phyloP scores from a whole-genome alignment of 2,329 filamentous ascomycete species.

The Calycina herbarum region DNA sequence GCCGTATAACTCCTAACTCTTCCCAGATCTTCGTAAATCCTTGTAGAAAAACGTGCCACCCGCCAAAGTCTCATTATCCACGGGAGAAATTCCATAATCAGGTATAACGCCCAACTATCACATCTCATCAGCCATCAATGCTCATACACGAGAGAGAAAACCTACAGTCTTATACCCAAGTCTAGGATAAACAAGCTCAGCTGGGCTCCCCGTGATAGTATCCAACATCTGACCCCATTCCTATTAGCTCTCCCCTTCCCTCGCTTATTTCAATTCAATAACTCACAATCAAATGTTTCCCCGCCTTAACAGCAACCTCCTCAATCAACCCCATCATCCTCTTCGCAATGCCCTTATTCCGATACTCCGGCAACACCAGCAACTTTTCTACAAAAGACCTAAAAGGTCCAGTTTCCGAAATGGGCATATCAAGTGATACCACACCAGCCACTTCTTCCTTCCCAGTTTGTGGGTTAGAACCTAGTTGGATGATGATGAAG shows the following conservation, averaged over 20 bases:
- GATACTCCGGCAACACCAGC: constrained; percentile 52
- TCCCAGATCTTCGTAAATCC: neutral
- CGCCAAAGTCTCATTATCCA: constrained; percentile 3
- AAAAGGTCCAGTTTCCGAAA: constrained; percentile 56
- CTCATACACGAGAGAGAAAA: neutral
- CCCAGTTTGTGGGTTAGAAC: constrained; percentile 38
- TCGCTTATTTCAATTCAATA: neutral
- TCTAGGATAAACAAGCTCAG: constrained; percentile 53
- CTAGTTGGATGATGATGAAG: constrained; percentile 55
- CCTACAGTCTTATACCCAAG: constrained; percentile 55
- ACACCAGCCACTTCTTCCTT: constrained; percentile 54
- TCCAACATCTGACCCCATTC: constrained; percentile 42
- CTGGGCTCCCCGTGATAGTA: constrained; percentile 51
- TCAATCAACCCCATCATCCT: constrained; percentile 56
- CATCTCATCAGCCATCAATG: neutral
- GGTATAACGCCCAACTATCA: constrained; percentile 10
- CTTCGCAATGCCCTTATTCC: constrained; percentile 52
- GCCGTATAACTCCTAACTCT: neutral
- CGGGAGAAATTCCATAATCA: constrained; percentile 7
- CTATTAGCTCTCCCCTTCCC: constrained; percentile 16
- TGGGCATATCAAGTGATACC: constrained; percentile 54
- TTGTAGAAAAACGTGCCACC: constrained; percentile 6
- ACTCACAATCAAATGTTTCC: constrained; percentile 55
- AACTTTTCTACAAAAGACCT: constrained; percentile 58
- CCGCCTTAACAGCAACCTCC: constrained; percentile 49